phyloP scores from a whole-genome alignment of 768 basidiomycete species.

The Coprinellus aureogranulatus region DNA sequence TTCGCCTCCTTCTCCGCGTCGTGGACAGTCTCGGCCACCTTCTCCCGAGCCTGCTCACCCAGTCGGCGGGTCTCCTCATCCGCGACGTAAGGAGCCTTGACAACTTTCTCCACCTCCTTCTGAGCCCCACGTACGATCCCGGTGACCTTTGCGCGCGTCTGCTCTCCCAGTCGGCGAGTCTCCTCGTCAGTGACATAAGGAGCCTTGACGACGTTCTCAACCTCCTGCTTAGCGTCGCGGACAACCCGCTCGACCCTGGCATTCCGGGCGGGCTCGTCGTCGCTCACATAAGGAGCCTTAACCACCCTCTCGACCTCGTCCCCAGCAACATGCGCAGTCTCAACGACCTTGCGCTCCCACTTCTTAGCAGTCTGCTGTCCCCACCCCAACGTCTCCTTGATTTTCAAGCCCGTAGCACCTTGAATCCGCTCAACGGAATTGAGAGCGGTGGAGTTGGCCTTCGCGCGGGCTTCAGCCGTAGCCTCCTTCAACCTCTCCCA shows the following conservation, averaged over 20 bases:
- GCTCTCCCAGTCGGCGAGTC: no score
- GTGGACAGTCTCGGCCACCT: no score
- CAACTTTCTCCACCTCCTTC: neutral
- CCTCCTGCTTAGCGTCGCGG: no score
- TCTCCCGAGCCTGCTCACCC: no score
- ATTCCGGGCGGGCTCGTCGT: neutral
- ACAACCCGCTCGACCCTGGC: no score
- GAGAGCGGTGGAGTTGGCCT: constrained; percentile 43
- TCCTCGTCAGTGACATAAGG: no score
- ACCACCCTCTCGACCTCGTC: neutral
- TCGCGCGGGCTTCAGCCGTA: constrained; percentile 43
- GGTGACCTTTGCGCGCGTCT: no score
- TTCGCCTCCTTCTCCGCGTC: neutral
- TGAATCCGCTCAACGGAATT: constrained; percentile 55
- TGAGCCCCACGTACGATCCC: no score
- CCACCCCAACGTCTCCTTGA: constrained; percentile 58
- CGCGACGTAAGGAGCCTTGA: no score
- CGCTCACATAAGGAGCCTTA: neutral
- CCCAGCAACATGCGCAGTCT: neutral
- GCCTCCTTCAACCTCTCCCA: constrained; percentile 56
- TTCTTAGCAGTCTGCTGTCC: constrained; percentile 26
- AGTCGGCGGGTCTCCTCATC: no score
- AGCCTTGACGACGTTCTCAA: neutral
- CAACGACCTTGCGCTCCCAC: neutral
- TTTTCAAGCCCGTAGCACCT: constrained; percentile 68